Evolutionary conservation across 1,284 basidiomycete species (phyloP).

Genomic region (Ceratobasidium sp.): DNA sequence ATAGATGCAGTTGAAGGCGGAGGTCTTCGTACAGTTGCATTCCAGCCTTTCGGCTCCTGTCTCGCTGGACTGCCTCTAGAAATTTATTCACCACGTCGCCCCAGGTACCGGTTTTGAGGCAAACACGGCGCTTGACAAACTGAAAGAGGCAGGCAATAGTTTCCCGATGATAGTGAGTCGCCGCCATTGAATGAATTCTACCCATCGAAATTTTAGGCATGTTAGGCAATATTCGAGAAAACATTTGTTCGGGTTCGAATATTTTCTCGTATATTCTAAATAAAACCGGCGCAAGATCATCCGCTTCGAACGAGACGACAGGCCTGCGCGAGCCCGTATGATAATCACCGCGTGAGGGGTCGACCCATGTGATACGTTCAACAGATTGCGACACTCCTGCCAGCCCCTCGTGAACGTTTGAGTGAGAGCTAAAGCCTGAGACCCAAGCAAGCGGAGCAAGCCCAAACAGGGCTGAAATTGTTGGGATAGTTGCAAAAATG

Average conservation of each 20-base stretch:
- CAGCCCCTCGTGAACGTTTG: conserved; percentile 17
- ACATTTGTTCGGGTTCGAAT: conserved; percentile 58
- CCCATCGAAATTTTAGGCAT: not conserved
- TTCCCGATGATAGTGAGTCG: conserved; percentile 13
- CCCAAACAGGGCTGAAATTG: not conserved
- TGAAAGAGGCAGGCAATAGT: not conserved
- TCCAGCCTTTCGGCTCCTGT: not conserved
- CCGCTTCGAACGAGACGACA: conserved; percentile 4
- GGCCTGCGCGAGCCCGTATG: not conserved
- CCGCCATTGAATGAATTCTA: not conserved
- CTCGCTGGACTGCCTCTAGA: not conserved
- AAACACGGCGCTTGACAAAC: not conserved
- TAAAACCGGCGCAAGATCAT: not conserved
- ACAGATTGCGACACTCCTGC: not conserved
- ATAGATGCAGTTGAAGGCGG: not conserved
- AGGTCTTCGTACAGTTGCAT: conserved; percentile 2
- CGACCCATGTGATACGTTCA: conserved; percentile 33
- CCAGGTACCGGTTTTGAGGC: conserved; percentile 17
- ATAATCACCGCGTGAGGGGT: conserved; percentile 27
- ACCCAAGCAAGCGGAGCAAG: conserved; percentile 28
- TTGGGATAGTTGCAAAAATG: conserved; percentile 25
- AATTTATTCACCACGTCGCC: not conserved
- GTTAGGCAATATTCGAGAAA: too few species aligned
- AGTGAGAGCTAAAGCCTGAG: conserved; percentile 14
- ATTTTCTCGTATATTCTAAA: conserved; percentile 19